A percentile compares a stretch with the other conserved stretches of the same genome.
These are phyloP conservation scores for Paraphoma sp. DNA, from an alignment of 2,329 filamentous ascomycete species.

Conservation along the genomic window DNA sequence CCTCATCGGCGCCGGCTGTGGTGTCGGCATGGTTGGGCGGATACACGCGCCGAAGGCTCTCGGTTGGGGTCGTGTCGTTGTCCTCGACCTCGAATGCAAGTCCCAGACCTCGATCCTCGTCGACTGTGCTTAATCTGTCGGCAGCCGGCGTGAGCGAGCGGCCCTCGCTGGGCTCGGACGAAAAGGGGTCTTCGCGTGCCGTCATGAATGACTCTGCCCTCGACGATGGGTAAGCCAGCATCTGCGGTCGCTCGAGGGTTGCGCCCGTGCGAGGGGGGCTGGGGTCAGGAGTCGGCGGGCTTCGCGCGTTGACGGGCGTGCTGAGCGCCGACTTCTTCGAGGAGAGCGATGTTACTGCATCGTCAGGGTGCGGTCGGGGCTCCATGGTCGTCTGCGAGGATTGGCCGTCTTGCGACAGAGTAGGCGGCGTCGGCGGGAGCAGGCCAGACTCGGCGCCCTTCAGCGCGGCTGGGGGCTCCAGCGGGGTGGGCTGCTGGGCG, in stretches of 20 bases:
- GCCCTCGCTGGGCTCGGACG: conserved; percentile 42
- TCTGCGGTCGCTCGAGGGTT: conserved; percentile 32
- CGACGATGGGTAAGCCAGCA: conserved; percentile 49
- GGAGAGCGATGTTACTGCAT: conserved; percentile 38
- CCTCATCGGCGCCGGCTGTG: conserved; percentile 15
- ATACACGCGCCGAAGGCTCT: conserved; percentile 20
- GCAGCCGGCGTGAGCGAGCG: conserved; percentile 34
- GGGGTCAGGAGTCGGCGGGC: conserved; percentile 48
- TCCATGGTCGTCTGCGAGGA: conserved; percentile 27
- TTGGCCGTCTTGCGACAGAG: conserved; percentile 42
- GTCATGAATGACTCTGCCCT: conserved; percentile 56
- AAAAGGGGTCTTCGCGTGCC: conserved; percentile 50
- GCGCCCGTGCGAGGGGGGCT: conserved; percentile 42
- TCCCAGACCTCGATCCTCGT: conserved; percentile 42
- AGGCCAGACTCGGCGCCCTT: conserved; percentile 45
- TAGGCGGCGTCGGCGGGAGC: conserved; percentile 56
- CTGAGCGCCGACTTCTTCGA: conserved; percentile 48
- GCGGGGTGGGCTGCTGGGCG: conserved; percentile 30
- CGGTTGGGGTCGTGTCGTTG: conserved; percentile 40
- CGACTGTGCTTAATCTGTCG: conserved; percentile 35
- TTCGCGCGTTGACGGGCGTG: conserved; percentile 51
- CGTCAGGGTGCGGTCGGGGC: conserved; percentile 47
- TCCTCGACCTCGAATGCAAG: conserved; percentile 45
- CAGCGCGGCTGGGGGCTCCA: conserved; percentile 34
- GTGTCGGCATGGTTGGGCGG: conserved; percentile 12